These are phyloP conservation scores for Syzygium aromaticum DNA, from an alignment of 345 rosid species.

Conservation along the genomic window DNA sequence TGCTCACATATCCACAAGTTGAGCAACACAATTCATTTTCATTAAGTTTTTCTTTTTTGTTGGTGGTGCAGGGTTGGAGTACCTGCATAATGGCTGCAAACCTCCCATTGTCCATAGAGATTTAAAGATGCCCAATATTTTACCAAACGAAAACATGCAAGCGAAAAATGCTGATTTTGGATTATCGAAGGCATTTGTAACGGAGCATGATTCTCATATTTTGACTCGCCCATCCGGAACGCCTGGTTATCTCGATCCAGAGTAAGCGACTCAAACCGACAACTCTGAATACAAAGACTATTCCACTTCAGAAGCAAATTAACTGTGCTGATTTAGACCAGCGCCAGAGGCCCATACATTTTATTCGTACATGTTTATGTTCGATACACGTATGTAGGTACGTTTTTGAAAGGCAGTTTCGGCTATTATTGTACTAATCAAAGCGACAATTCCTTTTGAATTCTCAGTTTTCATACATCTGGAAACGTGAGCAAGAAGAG, in stretches of 20 bases:
- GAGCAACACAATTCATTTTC: neutral
- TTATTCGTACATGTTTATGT: neutral
- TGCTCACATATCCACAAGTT: neutral
- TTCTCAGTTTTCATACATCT: slow-evolving; percentile 18
- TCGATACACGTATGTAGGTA: neutral
- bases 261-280: slow-evolving; percentile 11
- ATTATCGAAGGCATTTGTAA: slow-evolving; percentile 26
- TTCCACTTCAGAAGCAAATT: neutral
- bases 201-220: slow-evolving; percentile 22
- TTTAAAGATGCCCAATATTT: slow-evolving; percentile 37
- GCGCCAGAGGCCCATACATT: neutral
- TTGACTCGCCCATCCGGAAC: slow-evolving; percentile 27
- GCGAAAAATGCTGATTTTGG: slow-evolving; percentile 51
- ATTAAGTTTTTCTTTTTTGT: neutral
- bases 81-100: slow-evolving; percentile 18
- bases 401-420: neutral
- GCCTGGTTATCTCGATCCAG: slow-evolving; percentile 39
- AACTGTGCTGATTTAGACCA: neutral
- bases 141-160: slow-evolving; percentile 26
- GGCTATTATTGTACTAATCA: neutral
- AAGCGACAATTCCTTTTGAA: neutral
- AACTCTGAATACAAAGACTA: neutral
- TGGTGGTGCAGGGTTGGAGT: slow-evolving; percentile 19
- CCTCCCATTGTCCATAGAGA: slow-evolving; percentile 29
- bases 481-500: slow-evolving; percentile 35